phyloP scores from a whole-genome alignment of 2,329 filamentous ascomycete species.

The Fusarium vanettenii region DNA sequence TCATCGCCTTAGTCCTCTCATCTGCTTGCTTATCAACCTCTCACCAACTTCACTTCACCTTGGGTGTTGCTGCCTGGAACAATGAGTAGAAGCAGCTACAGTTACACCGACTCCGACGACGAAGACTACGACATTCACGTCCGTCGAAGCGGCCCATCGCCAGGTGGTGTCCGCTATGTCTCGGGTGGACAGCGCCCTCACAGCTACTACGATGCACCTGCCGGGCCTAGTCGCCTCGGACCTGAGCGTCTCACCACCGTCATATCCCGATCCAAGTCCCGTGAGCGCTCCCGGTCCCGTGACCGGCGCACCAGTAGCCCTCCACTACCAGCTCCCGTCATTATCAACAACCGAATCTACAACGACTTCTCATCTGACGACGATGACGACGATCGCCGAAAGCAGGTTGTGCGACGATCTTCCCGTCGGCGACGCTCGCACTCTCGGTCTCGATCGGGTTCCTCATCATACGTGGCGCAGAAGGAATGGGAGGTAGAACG shows the following conservation, averaged over 20 bases:
- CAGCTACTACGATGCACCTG: conserved; percentile 54
- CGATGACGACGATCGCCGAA: conserved; percentile 46
- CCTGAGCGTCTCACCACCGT: conserved; percentile 60
- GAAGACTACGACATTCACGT: conserved; percentile 67
- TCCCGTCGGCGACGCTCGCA: conserved; percentile 45
- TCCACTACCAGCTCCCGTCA: conserved; percentile 56
- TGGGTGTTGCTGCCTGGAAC: conserved; percentile 2
- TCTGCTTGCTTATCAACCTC: background rate
- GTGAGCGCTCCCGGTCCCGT: conserved; percentile 58
- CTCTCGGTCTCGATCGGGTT: conserved; percentile 49
- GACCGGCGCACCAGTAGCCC: conserved; percentile 60
- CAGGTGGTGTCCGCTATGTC: conserved; percentile 59
- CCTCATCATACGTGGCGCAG: conserved; percentile 54
- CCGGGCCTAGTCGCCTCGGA: conserved; percentile 55
- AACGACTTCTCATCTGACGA: conserved; percentile 59
- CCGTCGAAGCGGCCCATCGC: conserved; percentile 55
- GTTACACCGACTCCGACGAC: conserved; percentile 59
- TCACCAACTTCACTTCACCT: background rate
- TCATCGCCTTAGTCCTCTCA: background rate
- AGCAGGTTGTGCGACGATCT: conserved; percentile 43
- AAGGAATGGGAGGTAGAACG: conserved; percentile 56
- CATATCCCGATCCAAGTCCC: conserved; percentile 53
- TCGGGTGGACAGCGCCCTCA: conserved; percentile 53
- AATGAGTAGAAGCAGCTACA: conserved; percentile 53
- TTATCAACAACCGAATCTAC: conserved; percentile 69